Percentiles rank a stretch among this genome's conserved stretches.
These are phyloP conservation scores for Hymenotorrendiella dingleyae DNA, from an alignment of 2,329 filamentous ascomycete species.

Conservation along the genomic window DNA sequence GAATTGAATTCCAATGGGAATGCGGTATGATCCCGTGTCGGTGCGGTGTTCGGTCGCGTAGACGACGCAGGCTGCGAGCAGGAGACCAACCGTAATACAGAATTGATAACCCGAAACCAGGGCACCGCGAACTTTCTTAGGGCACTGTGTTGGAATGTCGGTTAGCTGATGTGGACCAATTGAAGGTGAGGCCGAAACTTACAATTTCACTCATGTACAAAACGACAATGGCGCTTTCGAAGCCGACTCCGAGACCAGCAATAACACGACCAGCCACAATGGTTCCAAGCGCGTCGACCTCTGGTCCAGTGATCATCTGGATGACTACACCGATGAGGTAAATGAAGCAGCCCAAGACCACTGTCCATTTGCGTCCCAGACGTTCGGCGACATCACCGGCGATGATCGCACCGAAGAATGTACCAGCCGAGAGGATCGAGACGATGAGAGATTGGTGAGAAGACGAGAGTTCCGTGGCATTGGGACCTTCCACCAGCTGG, in stretches of 20 bases:
- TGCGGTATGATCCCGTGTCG: slow-evolving; percentile 66
- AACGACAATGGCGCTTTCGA: slow-evolving; percentile 74
- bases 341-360: slow-evolving; percentile 56
- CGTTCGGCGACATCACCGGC: slow-evolving; percentile 64
- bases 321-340: slow-evolving; percentile 63
- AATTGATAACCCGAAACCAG: slow-evolving; percentile 62
- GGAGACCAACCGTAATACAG: slow-evolving; percentile 71
- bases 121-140: slow-evolving; percentile 70
- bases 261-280: slow-evolving; percentile 59
- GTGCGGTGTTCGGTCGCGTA: slow-evolving; percentile 59
- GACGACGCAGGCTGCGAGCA: slow-evolving; percentile 69
- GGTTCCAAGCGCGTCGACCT: slow-evolving; percentile 36
- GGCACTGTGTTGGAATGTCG: slow-evolving; percentile 24
- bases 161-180: slow-evolving; percentile 15
- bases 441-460: slow-evolving; percentile 21
- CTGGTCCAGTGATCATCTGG: slow-evolving; percentile 50
- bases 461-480: slow-evolving; percentile 51
- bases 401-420: slow-evolving; percentile 74
- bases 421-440: slow-evolving; percentile 63
- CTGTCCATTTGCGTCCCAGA: slow-evolving; percentile 66
- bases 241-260: slow-evolving; percentile 72
- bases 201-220: slow-evolving; percentile 63
- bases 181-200: background rate
- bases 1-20: slow-evolving; percentile 75
- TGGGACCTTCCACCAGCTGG: slow-evolving; percentile 24